Conservation (phyloP, 768 basidiomycete genomes). For the Sistotremastrum suecicum region DNA sequence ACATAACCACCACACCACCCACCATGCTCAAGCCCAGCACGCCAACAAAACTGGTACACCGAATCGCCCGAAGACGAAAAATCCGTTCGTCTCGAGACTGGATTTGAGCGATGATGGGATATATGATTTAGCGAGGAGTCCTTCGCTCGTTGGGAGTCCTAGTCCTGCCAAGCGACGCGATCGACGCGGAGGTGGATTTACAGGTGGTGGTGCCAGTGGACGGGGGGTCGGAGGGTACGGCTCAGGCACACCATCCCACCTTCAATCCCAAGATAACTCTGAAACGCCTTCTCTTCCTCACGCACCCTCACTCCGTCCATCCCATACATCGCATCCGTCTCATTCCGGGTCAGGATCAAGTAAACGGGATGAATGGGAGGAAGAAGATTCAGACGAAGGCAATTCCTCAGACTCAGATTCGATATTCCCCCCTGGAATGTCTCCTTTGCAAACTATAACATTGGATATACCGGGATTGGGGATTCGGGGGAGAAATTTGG, state of each 20-base stretch:
- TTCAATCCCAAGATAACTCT: background rate
- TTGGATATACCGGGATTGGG: slow-evolving; percentile 17
- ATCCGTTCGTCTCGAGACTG: too few species aligned
- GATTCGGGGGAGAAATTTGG: slow-evolving; percentile 23
- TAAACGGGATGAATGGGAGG: slow-evolving; percentile 8
- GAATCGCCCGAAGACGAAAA: too few species aligned
- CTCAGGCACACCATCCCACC: background rate
- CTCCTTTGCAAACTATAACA: slow-evolving; percentile 33
- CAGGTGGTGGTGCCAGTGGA: too few species aligned
- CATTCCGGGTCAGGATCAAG: slow-evolving; percentile 27
- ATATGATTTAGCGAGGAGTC: too few species aligned
- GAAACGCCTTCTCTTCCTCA: slow-evolving; percentile 6
- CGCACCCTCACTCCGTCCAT: slow-evolving; percentile 37
- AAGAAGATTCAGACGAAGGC: slow-evolving; percentile 31
- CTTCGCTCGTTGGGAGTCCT: too few species aligned
- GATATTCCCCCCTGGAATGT: slow-evolving; percentile 38
- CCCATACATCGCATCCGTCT: slow-evolving; percentile 39
- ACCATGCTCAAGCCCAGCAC: too few species aligned
- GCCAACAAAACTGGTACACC: too few species aligned
- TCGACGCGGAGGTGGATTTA: too few species aligned
- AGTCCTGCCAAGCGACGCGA: too few species aligned
- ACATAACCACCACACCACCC: too few species aligned
- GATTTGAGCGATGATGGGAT: too few species aligned
- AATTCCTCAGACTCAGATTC: slow-evolving; percentile 3
- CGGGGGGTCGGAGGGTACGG: background rate